Evolutionary conservation across 1,284 basidiomycete genomes (phyloP), one percentile per base, ranked within the genome.

Genomic region (Rhodotorula sp.): DNA sequence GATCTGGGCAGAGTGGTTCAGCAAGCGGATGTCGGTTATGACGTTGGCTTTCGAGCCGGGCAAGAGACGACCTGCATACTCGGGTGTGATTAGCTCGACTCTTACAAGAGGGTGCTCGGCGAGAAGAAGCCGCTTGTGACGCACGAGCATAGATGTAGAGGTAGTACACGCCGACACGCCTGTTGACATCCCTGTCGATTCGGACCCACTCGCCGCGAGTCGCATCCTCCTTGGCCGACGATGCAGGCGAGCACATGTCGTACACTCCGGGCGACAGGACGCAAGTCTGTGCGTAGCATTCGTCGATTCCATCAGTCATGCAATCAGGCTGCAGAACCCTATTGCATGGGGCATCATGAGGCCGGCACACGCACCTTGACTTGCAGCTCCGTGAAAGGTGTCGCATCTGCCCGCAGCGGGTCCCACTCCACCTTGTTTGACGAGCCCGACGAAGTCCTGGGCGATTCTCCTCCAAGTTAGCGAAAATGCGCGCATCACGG

Each of bases 251-350:
- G 63, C 78, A 78, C 26, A 74, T n/a, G 60, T 78, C 77, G 68
- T 74, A 78, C 18, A 78, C 49, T 19, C 69, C 72, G 2, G 77
- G 77, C 5, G 76, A 73, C 31, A 76, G 70, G 38, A 76, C 67
- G 59, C 77, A 78, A 16, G 65, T 73, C 68, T 64, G 45, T 8
- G 38, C 28, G n/a, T n/a, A n/a, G n/a, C n/a, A n/a, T n/a, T n/a
- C n/a, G n/a, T n/a, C n/a, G n/a, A n/a, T n/a, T n/a, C n/a, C n/a
- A n/a, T 28, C 54, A 28, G 26, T 31, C n/a, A 28, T 16, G 34
- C 34, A 34, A 34, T 34, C 6, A 34, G 34, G 34, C 34, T 34
- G 34, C 34, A 34, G 34, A 34, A 34, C 34, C 34, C 8, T 34
- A 4, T 34, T 34, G 34, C 34, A 34, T 34, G 8, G 34, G 8